Evolutionary conservation across 2,329 filamentous ascomycete genomes (phyloP).

Genomic region (Ramichloridium luteum): DNA sequence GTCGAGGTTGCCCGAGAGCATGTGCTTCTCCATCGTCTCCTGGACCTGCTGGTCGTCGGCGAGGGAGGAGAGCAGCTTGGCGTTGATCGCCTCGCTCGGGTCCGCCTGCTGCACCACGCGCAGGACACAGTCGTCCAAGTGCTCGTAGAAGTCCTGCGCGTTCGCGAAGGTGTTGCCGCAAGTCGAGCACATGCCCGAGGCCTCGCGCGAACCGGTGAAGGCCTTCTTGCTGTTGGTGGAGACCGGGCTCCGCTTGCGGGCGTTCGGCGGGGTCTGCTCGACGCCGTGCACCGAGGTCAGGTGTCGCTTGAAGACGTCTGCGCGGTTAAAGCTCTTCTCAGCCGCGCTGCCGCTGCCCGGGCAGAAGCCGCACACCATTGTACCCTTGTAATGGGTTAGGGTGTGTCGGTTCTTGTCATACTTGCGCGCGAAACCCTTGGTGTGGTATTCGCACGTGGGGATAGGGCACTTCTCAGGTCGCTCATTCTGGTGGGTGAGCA

Average conservation of each 20-base stretch:
- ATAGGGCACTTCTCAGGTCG: slow-evolving; percentile 92
- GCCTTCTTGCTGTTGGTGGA: slow-evolving; percentile 46
- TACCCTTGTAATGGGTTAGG: slow-evolving; percentile 90
- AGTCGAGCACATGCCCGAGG: slow-evolving; percentile 81
- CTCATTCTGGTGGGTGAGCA: slow-evolving; percentile 86
- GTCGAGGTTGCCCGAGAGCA: slow-evolving; percentile 39
- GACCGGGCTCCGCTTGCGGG: slow-evolving; percentile 56
- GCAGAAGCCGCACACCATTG: slow-evolving; percentile 93
- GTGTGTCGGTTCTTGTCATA: slow-evolving; percentile 96
- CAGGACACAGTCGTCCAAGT: slow-evolving; percentile 62
- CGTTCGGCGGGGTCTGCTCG: slow-evolving; percentile 85
- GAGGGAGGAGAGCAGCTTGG: slow-evolving; percentile 44
- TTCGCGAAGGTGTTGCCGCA: slow-evolving; percentile 74
- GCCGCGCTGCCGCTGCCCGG: slow-evolving; percentile 76
- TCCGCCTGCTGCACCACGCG: slow-evolving; percentile 48
- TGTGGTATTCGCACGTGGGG: slow-evolving; percentile 78
- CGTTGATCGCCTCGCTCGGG: slow-evolving; percentile 45
- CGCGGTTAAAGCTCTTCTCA: slow-evolving; percentile 91
- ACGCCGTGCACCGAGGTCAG: slow-evolving; percentile 82
- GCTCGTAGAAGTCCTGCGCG: slow-evolving; percentile 94
- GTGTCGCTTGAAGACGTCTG: slow-evolving; percentile 92
- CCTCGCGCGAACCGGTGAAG: slow-evolving; percentile 59
- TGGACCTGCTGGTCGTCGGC: slow-evolving; percentile 46
- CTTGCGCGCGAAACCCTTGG: slow-evolving; percentile 85
- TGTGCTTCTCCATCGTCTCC: slow-evolving; percentile 46